Evolutionary conservation across 805 yeast genomes (phyloP).

Genomic region (Pichia manshurica): DNA sequence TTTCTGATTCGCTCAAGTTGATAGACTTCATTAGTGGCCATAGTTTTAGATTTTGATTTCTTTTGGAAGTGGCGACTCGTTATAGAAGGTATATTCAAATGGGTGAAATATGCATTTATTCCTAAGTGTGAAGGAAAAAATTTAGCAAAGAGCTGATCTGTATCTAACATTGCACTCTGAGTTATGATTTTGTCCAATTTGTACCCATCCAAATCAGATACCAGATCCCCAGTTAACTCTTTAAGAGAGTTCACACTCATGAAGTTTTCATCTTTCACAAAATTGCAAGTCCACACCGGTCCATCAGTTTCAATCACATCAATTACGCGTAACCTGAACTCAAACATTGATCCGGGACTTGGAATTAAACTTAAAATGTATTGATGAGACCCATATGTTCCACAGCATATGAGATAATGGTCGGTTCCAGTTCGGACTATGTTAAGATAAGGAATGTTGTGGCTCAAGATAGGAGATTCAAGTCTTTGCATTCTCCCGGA

Average conservation of each 20-base stretch:
- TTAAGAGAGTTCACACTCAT: constrained; percentile 42
- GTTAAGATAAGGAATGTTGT: constrained; percentile 47
- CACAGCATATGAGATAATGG: constrained; percentile 2
- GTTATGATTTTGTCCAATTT: neutral
- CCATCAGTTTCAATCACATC: constrained; percentile 4
- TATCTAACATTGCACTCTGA: constrained; percentile 37
- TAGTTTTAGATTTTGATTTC: neutral
- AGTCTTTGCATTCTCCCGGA: neutral
- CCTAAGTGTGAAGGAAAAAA: constrained; percentile 37
- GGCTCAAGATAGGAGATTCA: constrained; percentile 38
- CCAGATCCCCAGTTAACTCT: constrained; percentile 44
- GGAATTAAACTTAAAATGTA: constrained; percentile 6
- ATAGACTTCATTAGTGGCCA: constrained; percentile 24
- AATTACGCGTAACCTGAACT: neutral
- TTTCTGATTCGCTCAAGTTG: constrained; percentile 26
- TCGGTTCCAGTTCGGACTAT: neutral
- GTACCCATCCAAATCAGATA: constrained; percentile 21
- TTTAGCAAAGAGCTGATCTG: constrained; percentile 32
- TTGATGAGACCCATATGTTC: constrained; percentile 7
- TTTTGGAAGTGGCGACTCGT: constrained; percentile 16
- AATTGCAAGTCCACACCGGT: constrained; percentile 12
- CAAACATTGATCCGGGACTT: neutral
- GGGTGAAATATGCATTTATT: constrained; percentile 30
- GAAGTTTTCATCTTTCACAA: constrained; percentile 37
- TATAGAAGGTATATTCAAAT: constrained; percentile 23